Base-by-base conservation (phyloP, 805 yeast genomes). In the Kodamaea leandrae region DNA sequence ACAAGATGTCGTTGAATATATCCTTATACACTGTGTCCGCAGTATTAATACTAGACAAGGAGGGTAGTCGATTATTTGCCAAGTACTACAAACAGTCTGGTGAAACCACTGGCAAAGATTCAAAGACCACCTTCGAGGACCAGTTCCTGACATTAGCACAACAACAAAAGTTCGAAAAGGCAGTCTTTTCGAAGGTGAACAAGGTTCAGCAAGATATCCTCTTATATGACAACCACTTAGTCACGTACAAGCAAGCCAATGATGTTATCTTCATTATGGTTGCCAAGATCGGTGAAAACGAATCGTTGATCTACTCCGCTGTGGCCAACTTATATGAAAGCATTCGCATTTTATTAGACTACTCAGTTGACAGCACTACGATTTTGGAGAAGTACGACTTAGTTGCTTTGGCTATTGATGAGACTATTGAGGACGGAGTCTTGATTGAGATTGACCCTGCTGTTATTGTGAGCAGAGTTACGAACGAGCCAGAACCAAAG, bases 381-480 rank as follows among this genome's bases (percentile, higher is more conserved):
- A 68, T 91, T 34, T 76, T 82, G 53, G 96, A 86, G 49, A 78
- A 83, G 59, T 93, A 83, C 59, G 99, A 93, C 63, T 73, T 86
- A 72, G 83, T 89, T 27, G 72, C 87, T 32, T 74, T 93, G 60
- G 86, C 95, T 3, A 77, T 90, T 32, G 99, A 93, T 62, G 98
- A 93, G 65, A 76, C 95, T 7, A 72, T 93, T 37, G 99, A 93
- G 59, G 95, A 90, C 58, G 99, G 98, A 29, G 80, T 93, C 48
- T 80, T 93, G 42, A 74, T 93, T 51, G 97, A 93, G 62, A 83
- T 89, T 19, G 97, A 93, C 55, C 81, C 95, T 4, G 78, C 83
- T 25, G 80, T 86, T 30, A 86, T 93, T 52, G 90, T 91, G 2
- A 78, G 95, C 12, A 78, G 99, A 65, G 96, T 90, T 18, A 86